Percentiles rank a stretch among this genome's conserved stretches.
Conservation (phyloP, 2,329 filamentous ascomycete species). For the Pseudocercospora pini-densiflorae region DNA sequence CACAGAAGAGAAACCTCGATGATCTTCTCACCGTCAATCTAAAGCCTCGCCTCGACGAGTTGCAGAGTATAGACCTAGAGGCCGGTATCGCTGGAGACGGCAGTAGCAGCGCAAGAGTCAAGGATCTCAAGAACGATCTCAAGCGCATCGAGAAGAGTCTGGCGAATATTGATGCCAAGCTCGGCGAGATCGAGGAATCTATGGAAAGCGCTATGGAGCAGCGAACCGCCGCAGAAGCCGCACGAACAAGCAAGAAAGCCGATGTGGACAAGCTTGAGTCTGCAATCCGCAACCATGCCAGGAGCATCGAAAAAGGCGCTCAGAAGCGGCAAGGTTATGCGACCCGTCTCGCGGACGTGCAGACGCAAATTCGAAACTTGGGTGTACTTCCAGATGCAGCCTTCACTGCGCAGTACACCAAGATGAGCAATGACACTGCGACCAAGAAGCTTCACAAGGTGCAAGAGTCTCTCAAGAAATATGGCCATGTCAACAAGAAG, state of each 20-base stretch:
- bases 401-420: slow-evolving; percentile 81
- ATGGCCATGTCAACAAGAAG: slow-evolving; percentile 98
- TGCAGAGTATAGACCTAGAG: slow-evolving; percentile 77
- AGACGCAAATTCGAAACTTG: slow-evolving; percentile 87
- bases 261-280: slow-evolving; percentile 75
- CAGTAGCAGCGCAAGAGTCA: slow-evolving; percentile 66
- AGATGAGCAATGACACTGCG: slow-evolving; percentile 72
- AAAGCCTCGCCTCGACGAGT: slow-evolving; percentile 82
- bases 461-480: slow-evolving; percentile 92
- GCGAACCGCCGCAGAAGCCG: slow-evolving; percentile 63
- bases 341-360: slow-evolving; percentile 77
- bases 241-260: slow-evolving; percentile 67
- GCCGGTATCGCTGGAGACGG: slow-evolving; percentile 56
- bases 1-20: slow-evolving; percentile 80
- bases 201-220: slow-evolving; percentile 65
- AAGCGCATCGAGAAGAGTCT: slow-evolving; percentile 74
- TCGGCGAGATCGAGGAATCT: slow-evolving; percentile 74
- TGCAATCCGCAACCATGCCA: slow-evolving; percentile 83
- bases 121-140: slow-evolving; percentile 79
- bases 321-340: slow-evolving; percentile 82
- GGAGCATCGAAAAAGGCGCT: slow-evolving; percentile 88
- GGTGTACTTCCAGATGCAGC: slow-evolving; percentile 93
- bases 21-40: slow-evolving; percentile 88
- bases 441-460: slow-evolving; percentile 81
- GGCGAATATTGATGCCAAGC: slow-evolving; percentile 68